Evolutionary conservation across 2,329 filamentous ascomycete species (phyloP).

Genomic region (Anisogramma anomala): DNA sequence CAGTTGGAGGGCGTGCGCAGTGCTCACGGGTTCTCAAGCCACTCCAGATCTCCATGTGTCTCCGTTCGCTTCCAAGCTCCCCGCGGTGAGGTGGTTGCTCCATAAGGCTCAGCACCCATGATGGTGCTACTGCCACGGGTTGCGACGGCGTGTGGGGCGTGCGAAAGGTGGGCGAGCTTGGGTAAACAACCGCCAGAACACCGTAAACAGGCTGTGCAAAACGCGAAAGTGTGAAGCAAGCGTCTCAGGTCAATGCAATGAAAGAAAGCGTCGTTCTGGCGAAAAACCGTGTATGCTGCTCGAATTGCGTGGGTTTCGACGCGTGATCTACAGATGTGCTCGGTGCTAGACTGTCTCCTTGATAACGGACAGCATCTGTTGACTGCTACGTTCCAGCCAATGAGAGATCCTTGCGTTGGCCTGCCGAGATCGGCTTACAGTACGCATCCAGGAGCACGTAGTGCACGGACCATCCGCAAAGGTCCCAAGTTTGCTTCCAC

Average conservation of each 20-base stretch:
- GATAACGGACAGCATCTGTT: too few relatives aligned
- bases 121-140: not conserved
- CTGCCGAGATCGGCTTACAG: not conserved
- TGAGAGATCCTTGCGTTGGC: not conserved
- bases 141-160: conserved; percentile 1
- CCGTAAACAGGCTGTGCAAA: not conserved
- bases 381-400: conserved; percentile 15
- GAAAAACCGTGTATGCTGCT: not conserved
- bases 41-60: not conserved
- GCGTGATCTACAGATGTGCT: too few relatives aligned
- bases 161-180: not conserved
- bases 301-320: not conserved
- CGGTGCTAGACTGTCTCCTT: too few relatives aligned
- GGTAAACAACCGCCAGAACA: not conserved
- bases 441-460: not conserved
- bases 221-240: not conserved
- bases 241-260: too few relatives aligned
- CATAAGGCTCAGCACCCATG: not conserved
- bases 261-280: too few relatives aligned
- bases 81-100: not conserved
- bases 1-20: not conserved
- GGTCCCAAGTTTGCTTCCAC: conserved; percentile 7
- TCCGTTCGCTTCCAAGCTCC: not conserved
- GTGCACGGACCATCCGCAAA: conserved; percentile 10
- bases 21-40: conserved; percentile 11